Evolutionary conservation across 2,329 filamentous ascomycete genomes (phyloP).

Genomic region (Colletotrichum camelliae): DNA sequence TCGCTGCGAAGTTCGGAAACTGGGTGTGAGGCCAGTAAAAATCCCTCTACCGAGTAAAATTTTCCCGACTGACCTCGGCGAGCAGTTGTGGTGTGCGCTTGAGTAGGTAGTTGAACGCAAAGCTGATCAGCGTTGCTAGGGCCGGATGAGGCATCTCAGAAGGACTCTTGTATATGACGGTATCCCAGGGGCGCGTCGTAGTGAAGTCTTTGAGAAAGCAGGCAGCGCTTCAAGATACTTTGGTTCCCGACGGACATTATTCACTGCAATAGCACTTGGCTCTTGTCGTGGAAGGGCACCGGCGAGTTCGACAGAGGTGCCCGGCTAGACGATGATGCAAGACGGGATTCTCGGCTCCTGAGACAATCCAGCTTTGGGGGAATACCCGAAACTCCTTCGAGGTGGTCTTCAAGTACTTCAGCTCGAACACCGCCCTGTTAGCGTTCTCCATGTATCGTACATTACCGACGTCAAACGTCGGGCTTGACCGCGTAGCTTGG

Average conservation of each 20-base stretch:
- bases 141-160: background rate
- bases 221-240: background rate
- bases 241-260: background rate
- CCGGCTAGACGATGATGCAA: background rate
- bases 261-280: background rate
- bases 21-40: background rate
- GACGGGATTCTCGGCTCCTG: background rate
- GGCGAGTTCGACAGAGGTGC: background rate
- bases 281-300: background rate
- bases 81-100: background rate
- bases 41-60: background rate
- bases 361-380: background rate
- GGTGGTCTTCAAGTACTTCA: no score
- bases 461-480: background rate
- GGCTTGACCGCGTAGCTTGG: background rate
- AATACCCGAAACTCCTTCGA: background rate
- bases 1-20: background rate
- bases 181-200: background rate
- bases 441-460: background rate
- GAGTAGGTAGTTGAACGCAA: background rate
- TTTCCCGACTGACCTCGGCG: fast-evolving
- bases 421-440: no score
- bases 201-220: background rate
- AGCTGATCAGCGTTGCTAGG: background rate
- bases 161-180: background rate